Base-by-base conservation (phyloP, 169 alveolate genomes). In the Prorocentrum cordatum region DNA sequence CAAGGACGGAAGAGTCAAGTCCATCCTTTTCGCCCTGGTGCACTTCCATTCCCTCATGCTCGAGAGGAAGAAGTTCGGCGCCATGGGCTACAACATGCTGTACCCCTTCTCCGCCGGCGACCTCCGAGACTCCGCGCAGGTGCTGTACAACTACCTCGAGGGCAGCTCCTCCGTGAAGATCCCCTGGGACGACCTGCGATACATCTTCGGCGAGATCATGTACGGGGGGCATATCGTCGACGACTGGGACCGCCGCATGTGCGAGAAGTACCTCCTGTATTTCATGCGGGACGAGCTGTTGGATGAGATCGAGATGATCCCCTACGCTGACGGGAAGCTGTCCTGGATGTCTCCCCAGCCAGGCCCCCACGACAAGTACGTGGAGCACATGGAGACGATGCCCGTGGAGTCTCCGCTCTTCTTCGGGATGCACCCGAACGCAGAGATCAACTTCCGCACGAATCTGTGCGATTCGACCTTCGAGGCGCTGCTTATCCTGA, bases 201-300 rank as follows among this genome's bases (percentile, higher is more conserved):
- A 96, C 93, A 96, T 97, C 84, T 96, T 97, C 91, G 99, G 99
- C 45, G 99, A 97, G 95, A 97, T 97, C 86, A 97, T 97, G 99
- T 97, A 97, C 83, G 99, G 99, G 22, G 99, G 99, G 31, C 99
- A 97, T 92, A 97, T 97, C 75, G 98, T 96, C 24, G 98, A 97
- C 93, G 98, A 96, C 92, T 94, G 97, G 96, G 99, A 97, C 91
- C 95, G 98, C 93, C 94, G 94, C 82, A 93, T 96, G 67, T 95
- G 97, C 90, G 95, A 89, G 61, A 94, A 98, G 61, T 97, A 96
- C 93, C 93, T 97, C 50, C 96, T 95, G 91, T 95, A 95, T 91
- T 95, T 95, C 89, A 96, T 97, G 97, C 96, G 96, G 73, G 98
- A 97, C 82, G 94, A 95, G 87, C 94, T 97, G 24, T 94, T 96